Evolutionary conservation across 148 eudicot species (phyloP).

Genomic region (Chenopodium suecicum): DNA sequence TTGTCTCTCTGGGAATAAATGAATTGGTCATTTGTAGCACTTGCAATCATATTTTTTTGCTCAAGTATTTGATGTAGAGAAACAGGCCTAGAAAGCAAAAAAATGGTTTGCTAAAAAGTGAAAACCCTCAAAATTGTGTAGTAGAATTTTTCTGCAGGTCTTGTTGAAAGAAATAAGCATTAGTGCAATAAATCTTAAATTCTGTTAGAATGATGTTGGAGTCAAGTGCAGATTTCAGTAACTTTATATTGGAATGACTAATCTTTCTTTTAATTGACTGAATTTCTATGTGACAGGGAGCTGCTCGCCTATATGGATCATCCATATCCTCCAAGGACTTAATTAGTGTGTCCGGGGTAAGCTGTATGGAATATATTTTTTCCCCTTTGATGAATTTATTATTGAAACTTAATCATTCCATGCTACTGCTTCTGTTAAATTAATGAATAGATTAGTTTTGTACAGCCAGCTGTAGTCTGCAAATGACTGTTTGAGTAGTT

Average conservation of each 20-base stretch:
- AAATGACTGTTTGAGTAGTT: neutral
- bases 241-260: neutral
- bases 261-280: neutral
- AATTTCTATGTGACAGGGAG: constrained; percentile 56
- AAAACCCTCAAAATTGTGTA: too few relatives aligned
- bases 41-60: neutral
- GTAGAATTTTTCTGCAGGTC: neutral
- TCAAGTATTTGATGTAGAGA: neutral
- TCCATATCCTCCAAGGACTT: constrained; percentile 80
- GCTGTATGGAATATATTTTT: constrained; percentile 15
- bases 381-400: neutral
- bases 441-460: neutral
- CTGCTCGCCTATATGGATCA: constrained; percentile 93
- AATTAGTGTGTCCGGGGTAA: constrained; percentile 90
- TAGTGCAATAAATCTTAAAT: neutral
- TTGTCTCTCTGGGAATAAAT: neutral
- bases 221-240: neutral
- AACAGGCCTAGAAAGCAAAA: neutral
- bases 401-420: neutral
- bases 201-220: neutral
- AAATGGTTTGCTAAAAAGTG: neutral
- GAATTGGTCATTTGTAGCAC: too few relatives aligned
- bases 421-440: neutral
- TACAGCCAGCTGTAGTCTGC: neutral
- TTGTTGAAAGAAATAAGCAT: neutral